Conservation (phyloP, 1,139 yeast species). For the Saccharomycopsis hybrid region DNA sequence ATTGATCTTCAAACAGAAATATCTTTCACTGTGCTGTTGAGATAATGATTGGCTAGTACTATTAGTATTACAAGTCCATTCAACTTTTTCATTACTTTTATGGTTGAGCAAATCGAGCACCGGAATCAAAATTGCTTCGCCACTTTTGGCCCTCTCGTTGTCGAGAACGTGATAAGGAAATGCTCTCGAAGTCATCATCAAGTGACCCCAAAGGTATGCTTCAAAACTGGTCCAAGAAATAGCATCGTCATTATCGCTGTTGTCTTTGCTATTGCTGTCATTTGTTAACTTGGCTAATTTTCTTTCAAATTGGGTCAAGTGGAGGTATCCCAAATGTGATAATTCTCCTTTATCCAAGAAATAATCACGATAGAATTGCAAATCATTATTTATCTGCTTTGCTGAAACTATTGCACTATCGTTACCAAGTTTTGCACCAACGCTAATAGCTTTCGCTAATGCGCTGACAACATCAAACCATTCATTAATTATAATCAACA, state of each 20-base stretch:
- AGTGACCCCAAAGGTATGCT: constrained; percentile 66
- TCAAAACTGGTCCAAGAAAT: constrained; percentile 53
- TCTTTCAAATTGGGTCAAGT: not conserved
- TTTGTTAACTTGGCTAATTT: not conserved
- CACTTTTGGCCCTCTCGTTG: constrained; percentile 29
- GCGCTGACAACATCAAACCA: constrained; percentile 35
- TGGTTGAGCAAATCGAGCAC: constrained; percentile 76
- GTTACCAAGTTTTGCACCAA: not conserved
- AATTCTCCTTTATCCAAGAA: constrained; percentile 8
- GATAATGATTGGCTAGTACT: too few relatives aligned
- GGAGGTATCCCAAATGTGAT: not conserved
- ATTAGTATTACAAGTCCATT: too few relatives aligned
- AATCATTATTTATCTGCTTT: constrained; percentile 27
- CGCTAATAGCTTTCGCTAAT: not conserved
- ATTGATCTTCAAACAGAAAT: constrained; percentile 31
- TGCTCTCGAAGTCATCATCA: constrained; percentile 68
- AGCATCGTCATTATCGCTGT: not conserved
- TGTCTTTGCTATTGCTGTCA: too few relatives aligned
- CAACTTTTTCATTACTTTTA: constrained; percentile 50
- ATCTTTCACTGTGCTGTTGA: constrained; percentile 6
- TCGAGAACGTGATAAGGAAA: constrained; percentile 57
- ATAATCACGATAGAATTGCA: constrained; percentile 38
- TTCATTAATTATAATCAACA: constrained; percentile 37
- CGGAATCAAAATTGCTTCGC: constrained; percentile 69
- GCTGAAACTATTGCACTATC: too few relatives aligned